Evolutionary conservation across 768 basidiomycete species (phyloP).

Genomic region (Tephrocybe sp.): DNA sequence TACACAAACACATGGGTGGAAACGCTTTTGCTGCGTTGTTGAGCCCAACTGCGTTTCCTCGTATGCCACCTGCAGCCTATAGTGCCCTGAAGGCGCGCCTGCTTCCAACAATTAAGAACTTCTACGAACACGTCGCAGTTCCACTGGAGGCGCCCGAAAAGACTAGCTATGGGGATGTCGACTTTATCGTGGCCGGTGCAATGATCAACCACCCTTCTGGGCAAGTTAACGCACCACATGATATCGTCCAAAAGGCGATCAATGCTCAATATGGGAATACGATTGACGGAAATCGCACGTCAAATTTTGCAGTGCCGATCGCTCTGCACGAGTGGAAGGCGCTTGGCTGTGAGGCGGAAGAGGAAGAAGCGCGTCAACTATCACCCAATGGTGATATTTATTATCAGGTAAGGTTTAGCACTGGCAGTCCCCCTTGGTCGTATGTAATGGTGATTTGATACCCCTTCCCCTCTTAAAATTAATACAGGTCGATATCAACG

Average conservation of each 20-base stretch:
- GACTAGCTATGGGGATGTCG: conserved; percentile 65
- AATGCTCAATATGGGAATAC: conserved; percentile 2
- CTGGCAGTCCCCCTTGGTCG: too few species aligned
- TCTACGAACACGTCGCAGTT: conserved; percentile 53
- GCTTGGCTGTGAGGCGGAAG: conserved; percentile 27
- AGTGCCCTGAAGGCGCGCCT: conserved; percentile 46
- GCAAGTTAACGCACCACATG: conserved; percentile 22
- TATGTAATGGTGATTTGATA: too few species aligned
- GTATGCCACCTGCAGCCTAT: conserved; percentile 61
- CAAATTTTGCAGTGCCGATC: conserved; percentile 61
- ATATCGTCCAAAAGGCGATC: background rate
- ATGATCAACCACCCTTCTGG: conserved; percentile 17
- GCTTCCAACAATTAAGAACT: conserved; percentile 35
- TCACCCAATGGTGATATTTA: conserved; percentile 33
- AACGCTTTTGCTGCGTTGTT: conserved; percentile 58
- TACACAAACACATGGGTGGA: too few species aligned
- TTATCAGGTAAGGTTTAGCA: conserved; percentile 45
- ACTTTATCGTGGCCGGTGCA: conserved; percentile 61
- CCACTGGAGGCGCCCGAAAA: conserved; percentile 70
- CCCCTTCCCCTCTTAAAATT: too few species aligned
- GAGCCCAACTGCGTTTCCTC: conserved; percentile 50
- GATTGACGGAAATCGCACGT: conserved; percentile 39
- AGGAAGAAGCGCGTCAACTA: conserved; percentile 24
- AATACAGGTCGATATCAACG: conserved; percentile 66
- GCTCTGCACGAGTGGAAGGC: conserved; percentile 36